Evolutionary conservation across 2,329 filamentous ascomycete species (phyloP), one percentile per base, ranked within the genome.

Genomic region (Alternaria longipes): DNA sequence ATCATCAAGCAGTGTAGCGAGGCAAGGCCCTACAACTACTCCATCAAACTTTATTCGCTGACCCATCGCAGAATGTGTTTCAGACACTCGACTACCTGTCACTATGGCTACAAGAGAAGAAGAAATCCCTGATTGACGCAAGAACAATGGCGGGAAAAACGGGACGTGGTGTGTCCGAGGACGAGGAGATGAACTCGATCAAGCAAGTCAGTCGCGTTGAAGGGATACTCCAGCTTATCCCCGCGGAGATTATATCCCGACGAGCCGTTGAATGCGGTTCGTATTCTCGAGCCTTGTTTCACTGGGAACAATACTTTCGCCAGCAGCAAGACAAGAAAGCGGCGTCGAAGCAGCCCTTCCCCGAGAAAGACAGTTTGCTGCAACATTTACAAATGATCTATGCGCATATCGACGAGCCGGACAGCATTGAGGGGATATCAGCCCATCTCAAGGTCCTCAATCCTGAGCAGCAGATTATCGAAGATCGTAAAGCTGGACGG

Each of bases 371-470:
- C 54, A 84, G 87, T 24, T 84, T 95, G 4, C 86, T 96, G 61
- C 88, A 93, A 67, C 88, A 90, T 62, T 82, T 99, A 24, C 94
- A 98, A 74, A 90, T 94, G 54, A 97, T 99, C 18, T 99, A 99
- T 78, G 92, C 93, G 1, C 91, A 97, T 70, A 98, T 99, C 62
- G 95, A 99, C 73, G 95, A 99, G 71, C 96, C 95, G 0, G 95
- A 99, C 78, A 94, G 94, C 1, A 89, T 99, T 34, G 94, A 98
- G 75, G 95, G 95, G 3, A 94, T 99, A 62, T 97, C 94, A 1
- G 89, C 93, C 20, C 91, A 95, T 75, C 83, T 98, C 3, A 90
- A 91, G 60, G 88, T 93, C 11, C 83, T 98, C n/a, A 92, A 96
- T 67, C 90, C 97, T 51, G 91, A 97, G 62, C 94, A 97, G 75